A percentile compares a stretch with the other conserved stretches of the same genome.
phyloP scores from a whole-genome alignment of 2,329 filamentous ascomycete genomes.

The Scedosporium dehoogii region DNA sequence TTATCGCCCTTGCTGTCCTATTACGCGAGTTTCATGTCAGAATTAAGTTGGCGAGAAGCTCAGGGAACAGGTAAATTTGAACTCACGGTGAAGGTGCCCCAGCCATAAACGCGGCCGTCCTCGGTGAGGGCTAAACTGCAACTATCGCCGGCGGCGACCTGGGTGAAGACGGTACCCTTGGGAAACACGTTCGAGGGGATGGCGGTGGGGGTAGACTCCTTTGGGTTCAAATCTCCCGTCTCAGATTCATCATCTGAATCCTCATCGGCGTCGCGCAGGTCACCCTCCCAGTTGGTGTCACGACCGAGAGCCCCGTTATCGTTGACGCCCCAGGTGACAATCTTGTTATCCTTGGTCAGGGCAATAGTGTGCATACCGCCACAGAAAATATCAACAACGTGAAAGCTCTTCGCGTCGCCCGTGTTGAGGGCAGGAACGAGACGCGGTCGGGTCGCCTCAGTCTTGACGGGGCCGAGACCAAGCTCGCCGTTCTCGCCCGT shows the following conservation, averaged over 20 bases:
- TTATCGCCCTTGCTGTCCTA: slow-evolving; percentile 44
- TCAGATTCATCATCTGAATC: slow-evolving; percentile 43
- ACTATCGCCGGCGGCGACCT: slow-evolving; percentile 65
- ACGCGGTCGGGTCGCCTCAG: slow-evolving; percentile 49
- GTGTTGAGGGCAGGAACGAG: slow-evolving; percentile 77
- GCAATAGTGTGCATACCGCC: slow-evolving; percentile 77
- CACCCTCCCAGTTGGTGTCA: slow-evolving; percentile 60
- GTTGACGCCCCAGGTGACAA: slow-evolving; percentile 81
- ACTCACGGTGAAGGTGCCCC: slow-evolving; percentile 62
- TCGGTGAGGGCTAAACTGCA: slow-evolving; percentile 67
- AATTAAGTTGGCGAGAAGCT: not conserved
- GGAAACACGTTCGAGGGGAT: slow-evolving; percentile 51
- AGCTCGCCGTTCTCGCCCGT: slow-evolving; percentile 75
- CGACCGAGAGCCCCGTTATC: slow-evolving; percentile 74
- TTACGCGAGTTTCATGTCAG: not conserved
- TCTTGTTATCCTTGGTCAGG: slow-evolving; percentile 69
- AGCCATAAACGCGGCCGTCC: slow-evolving; percentile 68
- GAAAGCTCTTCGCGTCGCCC: slow-evolving; percentile 46
- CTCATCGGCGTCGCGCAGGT: slow-evolving; percentile 45
- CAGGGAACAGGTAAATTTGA: not conserved
- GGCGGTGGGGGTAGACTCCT: slow-evolving; percentile 56
- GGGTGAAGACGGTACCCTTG: slow-evolving; percentile 47
- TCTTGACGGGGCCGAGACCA: slow-evolving; percentile 61
- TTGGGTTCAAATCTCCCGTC: slow-evolving; percentile 57
- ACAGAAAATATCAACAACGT: slow-evolving; percentile 65